Percentiles rank a stretch among this genome's conserved stretches.
These are phyloP conservation scores for Tricholoma sp. DNA, from an alignment of 768 basidiomycete genomes.

Conservation along the genomic window DNA sequence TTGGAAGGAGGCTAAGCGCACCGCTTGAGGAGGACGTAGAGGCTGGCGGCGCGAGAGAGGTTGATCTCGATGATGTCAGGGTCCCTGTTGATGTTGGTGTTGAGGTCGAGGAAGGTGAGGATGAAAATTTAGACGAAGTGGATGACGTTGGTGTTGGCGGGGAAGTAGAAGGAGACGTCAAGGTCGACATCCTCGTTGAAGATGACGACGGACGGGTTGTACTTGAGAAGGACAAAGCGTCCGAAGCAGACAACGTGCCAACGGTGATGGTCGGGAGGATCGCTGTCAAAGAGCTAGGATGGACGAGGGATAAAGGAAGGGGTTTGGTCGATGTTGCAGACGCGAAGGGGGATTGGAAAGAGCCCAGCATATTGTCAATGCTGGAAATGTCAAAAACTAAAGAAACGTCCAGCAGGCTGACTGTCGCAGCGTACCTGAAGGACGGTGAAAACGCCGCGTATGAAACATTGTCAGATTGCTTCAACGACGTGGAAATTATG, in stretches of 20 bases:
- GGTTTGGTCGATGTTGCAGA: slow-evolving; percentile 43
- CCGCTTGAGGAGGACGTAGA: slow-evolving; percentile 9
- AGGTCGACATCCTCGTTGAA: slow-evolving; percentile 14
- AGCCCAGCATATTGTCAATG: slow-evolving; percentile 55
- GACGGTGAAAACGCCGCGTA: slow-evolving; percentile 46
- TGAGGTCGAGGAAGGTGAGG: slow-evolving; percentile 7
- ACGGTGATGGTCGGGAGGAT: slow-evolving; percentile 38
- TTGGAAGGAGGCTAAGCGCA: neutral
- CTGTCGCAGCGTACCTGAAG: slow-evolving; percentile 43
- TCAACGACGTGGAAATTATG: slow-evolving; percentile 38
- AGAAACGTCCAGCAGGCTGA: neutral
- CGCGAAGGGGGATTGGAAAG: slow-evolving; percentile 43
- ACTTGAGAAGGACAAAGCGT: slow-evolving; percentile 10
- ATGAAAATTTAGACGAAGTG: slow-evolving; percentile 1
- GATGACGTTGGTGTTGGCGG: slow-evolving; percentile 2
- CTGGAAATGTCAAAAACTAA: slow-evolving; percentile 25
- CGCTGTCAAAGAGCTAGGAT: slow-evolving; percentile 26
- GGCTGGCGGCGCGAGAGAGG: neutral
- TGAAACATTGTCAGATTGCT: slow-evolving; percentile 21
- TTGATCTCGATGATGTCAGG: neutral
- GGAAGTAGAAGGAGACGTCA: slow-evolving; percentile 6
- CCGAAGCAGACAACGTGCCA: slow-evolving; percentile 22
- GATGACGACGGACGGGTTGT: slow-evolving; percentile 7
- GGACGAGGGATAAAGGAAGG: slow-evolving; percentile 35
- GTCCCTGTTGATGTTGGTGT: slow-evolving; percentile 4